Base-by-base conservation (phyloP, 2,329 filamentous ascomycete genomes). In the Pseudogymnoascus sp. region DNA sequence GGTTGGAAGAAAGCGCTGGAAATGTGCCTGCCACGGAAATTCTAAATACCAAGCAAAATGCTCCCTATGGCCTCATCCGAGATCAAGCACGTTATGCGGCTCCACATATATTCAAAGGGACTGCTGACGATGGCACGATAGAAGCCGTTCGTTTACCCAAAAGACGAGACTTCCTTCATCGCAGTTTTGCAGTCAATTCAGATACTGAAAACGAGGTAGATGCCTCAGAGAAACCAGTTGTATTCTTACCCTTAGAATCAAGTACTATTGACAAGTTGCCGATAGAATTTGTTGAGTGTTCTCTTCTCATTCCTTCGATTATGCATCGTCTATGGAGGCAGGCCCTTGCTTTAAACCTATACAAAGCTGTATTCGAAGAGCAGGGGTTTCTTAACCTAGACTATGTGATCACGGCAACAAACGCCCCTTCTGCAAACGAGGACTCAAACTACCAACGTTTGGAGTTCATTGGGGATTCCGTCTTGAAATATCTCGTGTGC, bases 381-480 rank as follows among this genome's bases (percentile, higher is more conserved):
- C 74, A 91, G 0, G 70, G 72, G 0, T 82, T 93, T 37, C 73
- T 73, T 0, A 74, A 88, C 66, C 67, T 84, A 2, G 74, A 77
- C 0, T 76, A 88, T 35, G 71, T 96, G 0, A 72, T 86, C 1
- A 86, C 84, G 9, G 91, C 93, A 1, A 87, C 96, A 60, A 89
- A 83, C 60, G 79, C 90, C 0, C 83, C 87, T 0, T 79, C 79
- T 1, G 85, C 90, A 0, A 71, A 74, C 2, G 85, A 87, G 59
- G 73, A 77, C 1, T 81, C 80, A 0, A 83, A 96, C 67, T 97
- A 97, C 71, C 89, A 97, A 69, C 81, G 89, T 2, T 78, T 96
- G 0, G 95, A 97, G 72, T 96, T 96, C 68, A 77, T 97, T 0
- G 95, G 95, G 0, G 93, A 97, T 70, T 86, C 86, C 0, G 79